A percentile compares a stretch with the other conserved stretches of the same genome.
phyloP scores from a whole-genome alignment of 1,284 basidiomycete species.

The Malassezia equina region DNA sequence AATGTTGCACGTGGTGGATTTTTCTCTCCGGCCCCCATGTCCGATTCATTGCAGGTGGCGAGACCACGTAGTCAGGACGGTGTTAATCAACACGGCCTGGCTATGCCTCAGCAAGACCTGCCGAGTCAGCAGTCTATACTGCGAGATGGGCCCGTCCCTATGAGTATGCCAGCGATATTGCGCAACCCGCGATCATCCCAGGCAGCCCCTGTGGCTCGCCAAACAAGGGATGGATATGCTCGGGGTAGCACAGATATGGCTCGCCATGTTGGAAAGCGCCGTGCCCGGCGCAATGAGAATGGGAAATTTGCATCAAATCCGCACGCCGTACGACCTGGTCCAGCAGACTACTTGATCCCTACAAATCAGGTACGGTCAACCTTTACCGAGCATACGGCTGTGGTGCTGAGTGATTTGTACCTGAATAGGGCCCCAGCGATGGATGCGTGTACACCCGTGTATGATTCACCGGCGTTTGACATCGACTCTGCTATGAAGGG shows the following conservation, averaged over 20 bases:
- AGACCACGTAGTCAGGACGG: neutral
- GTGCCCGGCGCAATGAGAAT: conserved; percentile 16
- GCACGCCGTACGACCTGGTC: conserved; percentile 24
- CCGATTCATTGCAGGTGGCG: neutral
- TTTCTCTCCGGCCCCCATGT: neutral
- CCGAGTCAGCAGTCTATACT: neutral
- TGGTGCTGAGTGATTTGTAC: neutral
- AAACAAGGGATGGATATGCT: neutral
- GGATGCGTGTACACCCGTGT: conserved; percentile 6
- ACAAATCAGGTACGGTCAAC: conserved; percentile 28
- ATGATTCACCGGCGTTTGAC: conserved; percentile 18
- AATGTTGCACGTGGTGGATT: neutral
- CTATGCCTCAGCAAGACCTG: neutral
- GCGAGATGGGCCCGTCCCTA: conserved; percentile 11
- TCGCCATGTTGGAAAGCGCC: conserved; percentile 6
- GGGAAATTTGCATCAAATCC: conserved; percentile 28
- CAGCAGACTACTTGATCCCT: conserved; percentile 26
- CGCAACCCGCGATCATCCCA: conserved; percentile 9
- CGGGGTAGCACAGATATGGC: neutral
- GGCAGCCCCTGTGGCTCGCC: neutral
- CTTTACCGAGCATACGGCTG: conserved; percentile 9
- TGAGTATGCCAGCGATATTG: conserved; percentile 15
- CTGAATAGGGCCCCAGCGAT: neutral
- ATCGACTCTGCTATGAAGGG: conserved; percentile 21
- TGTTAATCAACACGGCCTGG: neutral